Base-by-base conservation (phyloP, 306 rosid species). In the Acacia acuminata region DNA sequence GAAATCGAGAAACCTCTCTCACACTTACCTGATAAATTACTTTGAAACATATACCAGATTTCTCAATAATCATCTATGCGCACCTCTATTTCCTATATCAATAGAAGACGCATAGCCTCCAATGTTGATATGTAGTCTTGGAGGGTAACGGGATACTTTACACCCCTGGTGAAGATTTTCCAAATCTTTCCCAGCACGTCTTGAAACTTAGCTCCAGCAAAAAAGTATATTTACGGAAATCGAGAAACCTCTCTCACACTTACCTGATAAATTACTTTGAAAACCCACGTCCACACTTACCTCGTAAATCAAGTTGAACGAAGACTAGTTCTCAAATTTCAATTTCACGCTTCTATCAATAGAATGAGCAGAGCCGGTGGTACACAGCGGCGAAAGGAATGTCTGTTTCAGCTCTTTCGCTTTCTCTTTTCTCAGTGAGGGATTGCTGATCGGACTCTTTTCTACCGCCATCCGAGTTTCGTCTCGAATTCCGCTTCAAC, bases 201-300 rank as follows among this genome's bases (percentile, higher is more conserved):
- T 22, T 82, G 81, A 73, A 86, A n/a, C 25, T 3, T 36, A 1
- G 76, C 79, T 77, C 83, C 87, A 56, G 64, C 44, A 32, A 3
- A 0, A 3, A 32, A 0, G 36, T 3, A 30, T 30, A 30, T 30
- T 30, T 30, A 30, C 32, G 32, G 32, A 32, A 32, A 32, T 32
- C 36, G 36, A 3, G 36, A 32, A 32, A 30, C 32, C 32, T 30
- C 32, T 30, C 32, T 30, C 32, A 30, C 30, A 30, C 32, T 30
- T 30, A 30, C 32, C 32, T 30, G 32, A 2, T 30, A 30, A 30
- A 30, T 30, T 30, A 30, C 32, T 30, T 30, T 30, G 32, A 30
- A 30, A 30, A 30, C 32, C 32, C 32, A 30, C 32, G 32, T 30
- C 32, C 32, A 30, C 32, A 30, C 32, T 30, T 30, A 30, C 32